These are phyloP conservation scores for Pelargonium myrrhifolium DNA, from an alignment of 441 rosid genomes.

Conservation along the genomic window DNA sequence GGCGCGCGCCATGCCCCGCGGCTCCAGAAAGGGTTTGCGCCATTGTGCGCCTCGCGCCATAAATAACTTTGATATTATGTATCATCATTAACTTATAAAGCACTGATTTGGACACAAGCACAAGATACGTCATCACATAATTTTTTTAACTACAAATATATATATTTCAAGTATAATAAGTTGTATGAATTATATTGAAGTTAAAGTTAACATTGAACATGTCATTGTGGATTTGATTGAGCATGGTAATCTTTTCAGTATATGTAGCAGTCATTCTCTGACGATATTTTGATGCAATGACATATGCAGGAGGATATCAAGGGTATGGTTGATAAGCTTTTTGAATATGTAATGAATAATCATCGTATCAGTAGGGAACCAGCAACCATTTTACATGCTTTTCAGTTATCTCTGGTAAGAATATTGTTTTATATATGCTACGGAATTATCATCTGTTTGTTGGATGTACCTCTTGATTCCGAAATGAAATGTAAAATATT, in stretches of 20 bases:
- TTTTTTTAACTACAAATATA: too few species aligned
- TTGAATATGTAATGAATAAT: constrained; percentile 69
- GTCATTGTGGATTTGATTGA: neutral
- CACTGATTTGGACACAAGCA: too few species aligned
- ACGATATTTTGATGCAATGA: constrained; percentile 15
- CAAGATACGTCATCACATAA: too few species aligned
- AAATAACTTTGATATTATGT: too few species aligned
- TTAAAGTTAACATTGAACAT: neutral
- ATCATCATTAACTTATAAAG: too few species aligned
- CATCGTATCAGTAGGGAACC: constrained; percentile 54
- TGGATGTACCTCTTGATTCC: neutral
- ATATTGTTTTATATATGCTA: constrained; percentile 7
- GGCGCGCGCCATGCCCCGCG: too few species aligned
- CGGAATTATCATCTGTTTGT: neutral
- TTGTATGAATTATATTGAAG: too few species aligned
- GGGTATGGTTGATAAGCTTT: constrained; percentile 48
- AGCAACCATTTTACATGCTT: constrained; percentile 62
- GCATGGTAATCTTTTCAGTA: neutral
- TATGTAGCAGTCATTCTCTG: neutral
- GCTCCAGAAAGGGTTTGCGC: too few species aligned
- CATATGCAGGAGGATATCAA: constrained; percentile 62
- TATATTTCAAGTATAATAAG: too few species aligned
- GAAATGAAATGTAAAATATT: too few species aligned
- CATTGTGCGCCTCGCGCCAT: too few species aligned
- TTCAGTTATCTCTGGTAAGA: constrained; percentile 81